These are phyloP conservation scores for Magnaporthiopsis incrustans DNA, from an alignment of 2,329 filamentous ascomycete species.

Conservation along the genomic window DNA sequence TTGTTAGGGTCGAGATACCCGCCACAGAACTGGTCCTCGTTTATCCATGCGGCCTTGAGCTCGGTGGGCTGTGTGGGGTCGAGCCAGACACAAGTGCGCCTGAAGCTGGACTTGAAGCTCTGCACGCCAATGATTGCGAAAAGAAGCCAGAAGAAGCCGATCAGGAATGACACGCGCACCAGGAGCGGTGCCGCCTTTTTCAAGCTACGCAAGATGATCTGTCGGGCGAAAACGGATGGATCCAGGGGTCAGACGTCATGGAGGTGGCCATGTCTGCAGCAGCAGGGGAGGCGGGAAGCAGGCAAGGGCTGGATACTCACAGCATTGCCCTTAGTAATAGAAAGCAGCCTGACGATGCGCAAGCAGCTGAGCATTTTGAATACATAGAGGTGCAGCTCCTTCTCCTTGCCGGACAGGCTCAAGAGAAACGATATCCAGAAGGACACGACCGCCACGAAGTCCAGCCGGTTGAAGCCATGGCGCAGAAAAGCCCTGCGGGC, in stretches of 20 bases:
- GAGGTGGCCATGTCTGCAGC: neutral
- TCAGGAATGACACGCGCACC: conserved; percentile 86
- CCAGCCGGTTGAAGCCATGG: conserved; percentile 91
- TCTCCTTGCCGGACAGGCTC: conserved; percentile 61
- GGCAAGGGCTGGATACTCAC: conserved; percentile 43
- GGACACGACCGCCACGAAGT: conserved; percentile 88
- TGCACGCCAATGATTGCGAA: conserved; percentile 97
- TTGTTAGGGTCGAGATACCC: conserved; percentile 62
- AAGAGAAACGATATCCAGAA: conserved; percentile 89
- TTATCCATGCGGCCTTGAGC: conserved; percentile 48
- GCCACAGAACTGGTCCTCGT: conserved; percentile 72
- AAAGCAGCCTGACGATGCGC: conserved; percentile 82
- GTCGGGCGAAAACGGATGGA: neutral
- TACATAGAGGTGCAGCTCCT: conserved; percentile 66
- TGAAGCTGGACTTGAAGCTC: conserved; percentile 81
- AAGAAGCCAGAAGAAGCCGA: conserved; percentile 94
- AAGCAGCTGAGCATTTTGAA: conserved; percentile 97
- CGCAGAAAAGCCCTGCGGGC: conserved; percentile 87
- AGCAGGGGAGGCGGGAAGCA: neutral
- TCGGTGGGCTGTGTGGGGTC: conserved; percentile 53
- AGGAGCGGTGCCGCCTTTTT: conserved; percentile 92
- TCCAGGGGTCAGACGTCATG: neutral
- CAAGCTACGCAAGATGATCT: conserved; percentile 88
- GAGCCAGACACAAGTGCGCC: conserved; percentile 70
- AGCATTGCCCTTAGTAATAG: conserved; percentile 86